phyloP scores from a whole-genome alignment of 192 early-diverging fungal species.

The Linnemannia elongata region DNA sequence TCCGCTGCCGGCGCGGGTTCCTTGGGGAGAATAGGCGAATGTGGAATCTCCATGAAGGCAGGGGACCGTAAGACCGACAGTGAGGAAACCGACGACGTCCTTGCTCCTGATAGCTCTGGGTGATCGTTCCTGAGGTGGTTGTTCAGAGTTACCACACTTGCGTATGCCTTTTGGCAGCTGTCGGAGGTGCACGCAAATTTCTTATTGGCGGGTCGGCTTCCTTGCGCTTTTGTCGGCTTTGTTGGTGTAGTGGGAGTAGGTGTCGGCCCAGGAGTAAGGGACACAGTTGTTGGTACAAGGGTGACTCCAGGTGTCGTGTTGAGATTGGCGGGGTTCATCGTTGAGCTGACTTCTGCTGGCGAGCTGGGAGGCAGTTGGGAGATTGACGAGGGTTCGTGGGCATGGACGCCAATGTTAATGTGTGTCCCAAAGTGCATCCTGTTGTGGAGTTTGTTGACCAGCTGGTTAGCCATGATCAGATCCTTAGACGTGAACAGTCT shows the following conservation, averaged over 20 bases:
- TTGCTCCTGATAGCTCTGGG: conserved; percentile 3
- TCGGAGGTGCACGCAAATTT: conserved; percentile 23
- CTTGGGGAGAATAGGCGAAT: neutral
- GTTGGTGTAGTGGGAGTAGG: neutral
- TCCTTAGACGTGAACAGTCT: conserved; percentile 20
- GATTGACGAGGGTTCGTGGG: neutral
- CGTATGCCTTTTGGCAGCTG: conserved; percentile 34
- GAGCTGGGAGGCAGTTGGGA: neutral
- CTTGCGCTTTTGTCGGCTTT: conserved; percentile 7
- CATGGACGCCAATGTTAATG: conserved; percentile 22
- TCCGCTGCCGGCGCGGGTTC: neutral
- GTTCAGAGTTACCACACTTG: conserved; percentile 18
- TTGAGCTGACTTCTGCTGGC: neutral
- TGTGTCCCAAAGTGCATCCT: conserved; percentile 28
- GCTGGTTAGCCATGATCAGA: conserved; percentile 2
- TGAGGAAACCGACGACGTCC: neutral
- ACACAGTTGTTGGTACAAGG: too few species aligned
- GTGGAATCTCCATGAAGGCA: conserved; percentile 3
- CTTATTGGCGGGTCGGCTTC: conserved; percentile 14
- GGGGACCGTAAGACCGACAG: neutral
- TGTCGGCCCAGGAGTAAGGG: neutral
- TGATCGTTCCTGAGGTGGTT: conserved; percentile 46
- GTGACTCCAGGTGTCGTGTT: neutral
- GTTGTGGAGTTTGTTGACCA: conserved; percentile 14
- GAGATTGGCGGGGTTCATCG: neutral